These are phyloP conservation scores for Linnemannia elongata DNA, from an alignment of 192 early-diverging fungal species.

Conservation along the genomic window DNA sequence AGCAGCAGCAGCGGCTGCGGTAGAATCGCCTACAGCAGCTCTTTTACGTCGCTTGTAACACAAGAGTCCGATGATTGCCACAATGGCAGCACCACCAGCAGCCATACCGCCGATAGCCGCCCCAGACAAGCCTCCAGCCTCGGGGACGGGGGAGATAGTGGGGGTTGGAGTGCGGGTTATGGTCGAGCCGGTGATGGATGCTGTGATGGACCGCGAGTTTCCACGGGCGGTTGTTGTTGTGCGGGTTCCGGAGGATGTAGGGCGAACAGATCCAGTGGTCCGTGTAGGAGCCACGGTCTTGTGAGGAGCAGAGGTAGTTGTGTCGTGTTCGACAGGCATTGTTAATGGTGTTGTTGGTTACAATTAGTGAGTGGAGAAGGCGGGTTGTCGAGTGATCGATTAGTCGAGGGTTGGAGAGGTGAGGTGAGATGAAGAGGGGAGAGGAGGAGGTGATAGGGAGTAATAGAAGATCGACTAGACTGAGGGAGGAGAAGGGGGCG, in stretches of 20 bases:
- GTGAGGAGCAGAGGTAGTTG: slow-evolving; percentile 15
- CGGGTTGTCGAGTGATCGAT: neutral
- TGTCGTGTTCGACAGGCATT: slow-evolving; percentile 29
- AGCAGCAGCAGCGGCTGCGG: neutral
- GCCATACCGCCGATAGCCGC: slow-evolving; percentile 41
- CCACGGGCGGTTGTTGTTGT: neutral
- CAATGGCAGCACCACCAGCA: slow-evolving; percentile 18
- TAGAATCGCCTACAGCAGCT: slow-evolving; percentile 20
- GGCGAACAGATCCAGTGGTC: neutral
- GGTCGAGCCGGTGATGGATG: neutral
- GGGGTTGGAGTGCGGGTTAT: slow-evolving; percentile 1
- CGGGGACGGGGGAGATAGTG: neutral
- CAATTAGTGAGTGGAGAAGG: neutral
- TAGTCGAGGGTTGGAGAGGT: neutral
- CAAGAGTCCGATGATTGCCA: slow-evolving; percentile 32
- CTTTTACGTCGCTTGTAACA: slow-evolving; percentile 41
- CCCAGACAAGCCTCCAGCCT: slow-evolving; percentile 27
- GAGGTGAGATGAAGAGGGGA: neutral
- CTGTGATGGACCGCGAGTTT: neutral
- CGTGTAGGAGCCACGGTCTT: neutral
- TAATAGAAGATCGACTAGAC: slow-evolving; percentile 5
- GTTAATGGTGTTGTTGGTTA: neutral
- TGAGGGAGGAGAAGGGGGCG: neutral
- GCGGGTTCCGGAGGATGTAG: neutral
- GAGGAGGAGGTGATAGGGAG: neutral